These are phyloP conservation scores for Grosmannia serpens DNA, from an alignment of 2,329 filamentous ascomycete species.

Conservation along the genomic window DNA sequence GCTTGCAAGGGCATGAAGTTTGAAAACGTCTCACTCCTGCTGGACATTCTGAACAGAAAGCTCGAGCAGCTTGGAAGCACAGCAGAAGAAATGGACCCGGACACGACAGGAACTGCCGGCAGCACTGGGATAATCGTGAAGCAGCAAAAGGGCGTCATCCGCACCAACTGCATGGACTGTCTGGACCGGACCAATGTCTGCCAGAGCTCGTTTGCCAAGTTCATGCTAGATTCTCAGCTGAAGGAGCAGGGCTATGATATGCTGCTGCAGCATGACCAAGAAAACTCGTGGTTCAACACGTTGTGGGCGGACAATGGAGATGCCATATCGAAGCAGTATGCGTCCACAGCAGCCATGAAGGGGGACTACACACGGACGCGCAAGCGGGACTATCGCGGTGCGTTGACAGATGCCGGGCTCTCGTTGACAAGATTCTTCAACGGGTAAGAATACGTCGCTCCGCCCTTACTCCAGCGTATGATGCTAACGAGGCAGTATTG, in stretches of 20 bases:
- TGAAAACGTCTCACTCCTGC: conserved; percentile 76
- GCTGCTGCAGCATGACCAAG: conserved; percentile 62
- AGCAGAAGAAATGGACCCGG: conserved; percentile 28
- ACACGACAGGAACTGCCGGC: background rate
- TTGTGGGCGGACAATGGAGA: conserved; percentile 98
- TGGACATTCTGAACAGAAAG: conserved; percentile 57
- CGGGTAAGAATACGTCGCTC: conserved; percentile 33
- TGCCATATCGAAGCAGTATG: conserved; percentile 89
- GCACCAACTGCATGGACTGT: conserved; percentile 98
- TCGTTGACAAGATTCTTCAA: conserved; percentile 69
- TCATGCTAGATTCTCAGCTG: conserved; percentile 70
- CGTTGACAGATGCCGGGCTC: conserved; percentile 80
- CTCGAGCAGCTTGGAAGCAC: conserved; percentile 64
- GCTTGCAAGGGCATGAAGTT: conserved; percentile 96
- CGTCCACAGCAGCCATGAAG: conserved; percentile 89
- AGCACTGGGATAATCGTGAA: conserved; percentile 19
- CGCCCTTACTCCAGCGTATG: background rate
- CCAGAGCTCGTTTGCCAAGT: conserved; percentile 79
- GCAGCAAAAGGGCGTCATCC: conserved; percentile 63
- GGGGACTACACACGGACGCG: conserved; percentile 90
- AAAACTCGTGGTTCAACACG: conserved; percentile 87
- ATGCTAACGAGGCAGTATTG: conserved; percentile 55
- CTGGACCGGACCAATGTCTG: conserved; percentile 93
- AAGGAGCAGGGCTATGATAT: conserved; percentile 65
- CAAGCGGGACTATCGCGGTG: conserved; percentile 83